Evolutionary conservation across 2,329 filamentous ascomycete species (phyloP).

Genomic region (Penicillium rolfsii): DNA sequence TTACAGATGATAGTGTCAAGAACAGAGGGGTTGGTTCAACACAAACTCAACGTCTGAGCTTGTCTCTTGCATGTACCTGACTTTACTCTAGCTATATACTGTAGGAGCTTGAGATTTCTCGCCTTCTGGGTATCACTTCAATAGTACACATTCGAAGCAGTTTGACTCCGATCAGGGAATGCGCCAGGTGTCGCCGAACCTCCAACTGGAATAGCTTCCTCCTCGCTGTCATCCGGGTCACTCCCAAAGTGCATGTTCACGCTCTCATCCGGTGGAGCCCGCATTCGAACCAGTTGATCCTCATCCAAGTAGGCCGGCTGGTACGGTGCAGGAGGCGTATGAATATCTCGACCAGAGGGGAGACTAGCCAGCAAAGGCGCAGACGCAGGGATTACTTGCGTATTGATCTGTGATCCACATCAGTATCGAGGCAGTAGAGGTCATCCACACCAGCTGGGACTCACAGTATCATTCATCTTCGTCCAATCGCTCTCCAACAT

Average conservation of each 20-base stretch:
- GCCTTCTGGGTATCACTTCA: constrained; percentile 21
- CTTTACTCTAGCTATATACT: neutral
- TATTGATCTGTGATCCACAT: constrained; percentile 65
- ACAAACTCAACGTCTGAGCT: neutral
- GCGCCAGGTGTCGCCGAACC: constrained; percentile 35
- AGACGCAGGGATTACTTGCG: constrained; percentile 73
- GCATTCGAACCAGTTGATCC: constrained; percentile 62
- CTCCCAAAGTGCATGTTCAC: constrained; percentile 38
- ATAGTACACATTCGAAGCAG: constrained; percentile 39
- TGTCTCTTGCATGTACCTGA: neutral
- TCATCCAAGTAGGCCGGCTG: constrained; percentile 66
- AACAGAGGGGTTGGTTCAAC: neutral
- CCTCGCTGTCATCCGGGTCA: constrained; percentile 53
- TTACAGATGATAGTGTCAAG: neutral
- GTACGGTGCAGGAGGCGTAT: constrained; percentile 68
- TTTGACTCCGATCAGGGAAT: constrained; percentile 42
- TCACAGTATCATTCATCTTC: constrained; percentile 88
- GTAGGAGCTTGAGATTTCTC: neutral
- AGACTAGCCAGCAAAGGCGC: constrained; percentile 75
- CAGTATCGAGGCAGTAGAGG: constrained; percentile 7
- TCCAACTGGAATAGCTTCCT: constrained; percentile 27
- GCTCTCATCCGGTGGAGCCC: constrained; percentile 58
- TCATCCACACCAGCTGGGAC: constrained; percentile 29
- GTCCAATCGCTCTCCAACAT: constrained; percentile 88
- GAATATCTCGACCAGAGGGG: constrained; percentile 86